Conservation (phyloP, 352 stramenopile genomes). For the Phytophthora brassicae region DNA sequence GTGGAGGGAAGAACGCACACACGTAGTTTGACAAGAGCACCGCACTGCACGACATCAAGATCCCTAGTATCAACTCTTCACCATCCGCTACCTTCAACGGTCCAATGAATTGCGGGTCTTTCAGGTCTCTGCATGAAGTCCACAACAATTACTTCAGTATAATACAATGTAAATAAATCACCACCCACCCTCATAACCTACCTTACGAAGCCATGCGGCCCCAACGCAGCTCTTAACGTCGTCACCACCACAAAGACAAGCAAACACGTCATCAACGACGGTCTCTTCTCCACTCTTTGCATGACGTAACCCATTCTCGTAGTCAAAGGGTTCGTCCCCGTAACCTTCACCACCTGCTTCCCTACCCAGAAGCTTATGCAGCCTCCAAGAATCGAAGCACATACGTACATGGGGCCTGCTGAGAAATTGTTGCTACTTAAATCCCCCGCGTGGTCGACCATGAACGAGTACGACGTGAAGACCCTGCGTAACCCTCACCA, state of each 20-base stretch:
- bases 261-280: conserved; percentile 37
- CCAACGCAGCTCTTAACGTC: conserved; percentile 45
- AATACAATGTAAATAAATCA: no score
- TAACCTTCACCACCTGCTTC: conserved; percentile 32
- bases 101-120: conserved; percentile 77
- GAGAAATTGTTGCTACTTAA: conserved; percentile 46
- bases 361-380: conserved; percentile 64
- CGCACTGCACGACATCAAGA: conserved; percentile 73
- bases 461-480: conserved; percentile 89
- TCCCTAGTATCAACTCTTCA: conserved; percentile 69
- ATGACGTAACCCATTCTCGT: conserved; percentile 11
- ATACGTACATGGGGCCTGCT: conserved; percentile 65
- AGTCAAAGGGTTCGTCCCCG: conserved; percentile 23
- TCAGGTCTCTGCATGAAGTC: conserved; percentile 61
- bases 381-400: conserved; percentile 44
- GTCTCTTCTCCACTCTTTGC: conserved; percentile 22
- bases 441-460: conserved; percentile 83
- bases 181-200: conserved; percentile 18
- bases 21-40: conserved; percentile 59
- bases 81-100: conserved; percentile 56
- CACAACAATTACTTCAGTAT: background rate
- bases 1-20: conserved; percentile 27
- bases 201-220: conserved; percentile 67
- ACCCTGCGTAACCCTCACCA: conserved; percentile 46
- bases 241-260: conserved; percentile 43